Evolutionary conservation across 1,139 yeast species (phyloP).

Genomic region (Kodamaea alishanica): DNA sequence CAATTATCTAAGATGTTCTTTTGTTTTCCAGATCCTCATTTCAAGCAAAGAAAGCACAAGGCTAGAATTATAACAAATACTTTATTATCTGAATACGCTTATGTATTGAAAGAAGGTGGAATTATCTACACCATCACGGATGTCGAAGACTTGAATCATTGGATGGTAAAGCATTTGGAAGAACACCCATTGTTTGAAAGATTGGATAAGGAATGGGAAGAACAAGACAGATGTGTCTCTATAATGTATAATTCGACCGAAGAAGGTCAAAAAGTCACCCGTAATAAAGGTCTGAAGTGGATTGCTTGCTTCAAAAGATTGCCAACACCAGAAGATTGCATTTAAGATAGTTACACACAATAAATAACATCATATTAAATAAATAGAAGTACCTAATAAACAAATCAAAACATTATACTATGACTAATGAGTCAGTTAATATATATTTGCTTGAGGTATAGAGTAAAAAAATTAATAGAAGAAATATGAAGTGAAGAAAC

Average conservation of each 20-base stretch:
- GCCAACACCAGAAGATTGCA: conserved; percentile 50
- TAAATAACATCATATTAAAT: conserved; percentile 7
- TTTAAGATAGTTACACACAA: conserved; percentile 11
- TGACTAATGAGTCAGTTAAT: too few species aligned
- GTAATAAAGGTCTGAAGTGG: conserved; percentile 84
- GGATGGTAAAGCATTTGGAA: conserved; percentile 94
- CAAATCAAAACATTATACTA: not conserved
- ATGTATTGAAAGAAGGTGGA: conserved; percentile 82
- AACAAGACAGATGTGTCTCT: conserved; percentile 71
- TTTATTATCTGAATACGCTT: conserved; percentile 86
- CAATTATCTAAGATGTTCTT: conserved; percentile 89
- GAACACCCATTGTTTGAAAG: conserved; percentile 90
- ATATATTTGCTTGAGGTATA: too few species aligned
- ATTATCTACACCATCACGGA: conserved; percentile 92
- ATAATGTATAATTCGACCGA: conserved; percentile 91
- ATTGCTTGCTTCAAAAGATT: conserved; percentile 84
- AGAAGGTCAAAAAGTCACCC: conserved; percentile 93
- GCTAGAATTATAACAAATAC: conserved; percentile 94
- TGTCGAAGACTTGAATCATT: conserved; percentile 84
- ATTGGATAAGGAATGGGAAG: conserved; percentile 75
- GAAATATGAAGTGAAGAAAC: conserved; percentile 1
- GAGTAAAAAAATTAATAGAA: conserved; percentile 1
- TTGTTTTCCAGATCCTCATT: conserved; percentile 99
- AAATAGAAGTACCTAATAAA: conserved; percentile 3
- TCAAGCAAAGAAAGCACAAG: conserved; percentile 94